These are phyloP conservation scores for Diophrys sp. DNA, from an alignment of 73 alveolate species.

Conservation along the genomic window DNA sequence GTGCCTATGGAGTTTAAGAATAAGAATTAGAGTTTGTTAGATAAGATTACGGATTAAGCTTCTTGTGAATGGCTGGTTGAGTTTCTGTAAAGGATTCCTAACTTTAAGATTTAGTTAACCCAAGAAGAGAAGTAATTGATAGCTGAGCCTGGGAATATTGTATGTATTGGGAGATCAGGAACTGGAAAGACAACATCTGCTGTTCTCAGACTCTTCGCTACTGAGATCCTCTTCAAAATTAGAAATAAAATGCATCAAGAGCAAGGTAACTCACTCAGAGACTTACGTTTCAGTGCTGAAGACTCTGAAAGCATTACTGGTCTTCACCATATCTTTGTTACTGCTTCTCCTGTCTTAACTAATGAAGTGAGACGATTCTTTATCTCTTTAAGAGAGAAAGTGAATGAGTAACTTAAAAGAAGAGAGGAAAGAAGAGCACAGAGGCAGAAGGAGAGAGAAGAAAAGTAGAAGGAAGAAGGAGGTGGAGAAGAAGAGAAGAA, in stretches of 20 bases:
- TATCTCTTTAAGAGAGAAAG: constrained; percentile 20
- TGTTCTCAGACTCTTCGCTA: constrained; percentile 59
- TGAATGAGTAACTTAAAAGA: constrained; percentile 12
- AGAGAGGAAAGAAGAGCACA: constrained; percentile 37
- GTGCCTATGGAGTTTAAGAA: not conserved
- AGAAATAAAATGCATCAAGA: not conserved
- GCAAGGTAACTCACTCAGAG: not conserved
- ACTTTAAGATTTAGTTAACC: not conserved
- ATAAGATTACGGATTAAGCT: not conserved
- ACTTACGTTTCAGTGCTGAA: constrained; percentile 7
- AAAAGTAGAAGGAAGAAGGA: not conserved
- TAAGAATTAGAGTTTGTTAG: not conserved
- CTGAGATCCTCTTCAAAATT: constrained; percentile 47
- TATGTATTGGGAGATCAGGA: constrained; percentile 75
- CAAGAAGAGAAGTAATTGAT: not conserved
- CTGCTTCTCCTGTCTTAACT: constrained; percentile 75
- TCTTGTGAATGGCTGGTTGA: not conserved
- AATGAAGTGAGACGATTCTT: constrained; percentile 73
- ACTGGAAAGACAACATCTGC: constrained; percentile 82
- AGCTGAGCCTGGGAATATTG: constrained; percentile 24
- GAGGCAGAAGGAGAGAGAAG: constrained; percentile 13
- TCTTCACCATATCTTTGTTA: constrained; percentile 50
- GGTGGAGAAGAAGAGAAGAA: not conserved
- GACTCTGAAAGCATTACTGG: constrained; percentile 39
- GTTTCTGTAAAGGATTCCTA: not conserved